Evolutionary conservation across 23 red algal species (phyloP).

Genomic region (Agarophyton chilense): DNA sequence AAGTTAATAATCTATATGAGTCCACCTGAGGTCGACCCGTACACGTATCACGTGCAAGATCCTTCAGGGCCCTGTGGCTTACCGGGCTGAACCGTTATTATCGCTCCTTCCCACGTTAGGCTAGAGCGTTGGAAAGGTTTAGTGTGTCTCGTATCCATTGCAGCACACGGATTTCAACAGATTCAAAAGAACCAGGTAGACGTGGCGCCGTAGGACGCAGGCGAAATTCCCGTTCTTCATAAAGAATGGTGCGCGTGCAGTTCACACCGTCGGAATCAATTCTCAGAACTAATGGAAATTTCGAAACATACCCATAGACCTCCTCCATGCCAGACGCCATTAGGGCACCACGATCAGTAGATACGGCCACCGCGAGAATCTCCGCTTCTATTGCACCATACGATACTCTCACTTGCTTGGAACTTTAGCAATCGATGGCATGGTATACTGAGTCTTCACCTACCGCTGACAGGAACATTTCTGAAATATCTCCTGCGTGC

Average conservation of each 20-base stretch:
- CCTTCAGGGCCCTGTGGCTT: too few species aligned
- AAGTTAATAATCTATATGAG: too few species aligned
- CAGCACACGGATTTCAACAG: too few species aligned
- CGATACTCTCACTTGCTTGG: neutral
- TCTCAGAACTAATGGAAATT: neutral
- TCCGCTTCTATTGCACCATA: neutral
- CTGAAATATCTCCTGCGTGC: neutral
- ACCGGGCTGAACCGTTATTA: too few species aligned
- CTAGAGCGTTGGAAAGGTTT: too few species aligned
- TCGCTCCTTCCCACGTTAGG: too few species aligned
- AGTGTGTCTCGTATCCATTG: too few species aligned
- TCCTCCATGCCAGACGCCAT: neutral
- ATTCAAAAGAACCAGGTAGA: slow-evolving; percentile 11
- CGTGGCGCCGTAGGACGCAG: neutral
- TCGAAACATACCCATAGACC: neutral
- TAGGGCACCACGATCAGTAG: neutral
- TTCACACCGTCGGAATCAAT: neutral
- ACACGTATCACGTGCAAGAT: too few species aligned
- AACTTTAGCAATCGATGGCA: neutral
- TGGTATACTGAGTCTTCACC: neutral
- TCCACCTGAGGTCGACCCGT: too few species aligned
- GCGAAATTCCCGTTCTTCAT: neutral
- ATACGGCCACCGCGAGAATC: neutral
- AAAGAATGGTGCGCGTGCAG: neutral
- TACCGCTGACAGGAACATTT: neutral